A percentile compares a stretch with the other conserved stretches of the same genome.
Evolutionary conservation across 2,329 filamentous ascomycete genomes (phyloP).

Genomic region (Mycocentrospora acerina): DNA sequence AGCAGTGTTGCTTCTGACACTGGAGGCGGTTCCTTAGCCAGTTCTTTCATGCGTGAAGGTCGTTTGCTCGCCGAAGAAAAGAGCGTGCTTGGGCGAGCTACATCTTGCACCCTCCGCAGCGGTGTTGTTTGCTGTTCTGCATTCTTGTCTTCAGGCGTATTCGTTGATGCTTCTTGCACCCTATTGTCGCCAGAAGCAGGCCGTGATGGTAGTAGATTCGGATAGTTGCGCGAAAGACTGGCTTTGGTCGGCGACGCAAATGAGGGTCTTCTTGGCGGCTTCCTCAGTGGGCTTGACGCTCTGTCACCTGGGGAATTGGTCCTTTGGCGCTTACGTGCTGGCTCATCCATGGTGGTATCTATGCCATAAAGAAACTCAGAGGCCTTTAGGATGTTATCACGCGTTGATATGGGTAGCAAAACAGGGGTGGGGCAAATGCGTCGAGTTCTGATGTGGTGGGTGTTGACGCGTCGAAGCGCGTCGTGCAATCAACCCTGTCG

Average conservation of each 20-base stretch:
- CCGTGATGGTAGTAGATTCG: slow-evolving; percentile 27
- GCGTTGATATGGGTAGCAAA: slow-evolving; percentile 7
- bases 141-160: not conserved
- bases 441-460: slow-evolving; percentile 7
- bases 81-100: slow-evolving; percentile 21
- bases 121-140: slow-evolving; percentile 25
- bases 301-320: slow-evolving; percentile 30
- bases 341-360: slow-evolving; percentile 30
- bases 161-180: not conserved
- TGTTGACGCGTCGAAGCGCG: slow-evolving; percentile 33
- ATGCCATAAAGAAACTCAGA: not conserved
- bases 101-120: slow-evolving; percentile 22
- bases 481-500: slow-evolving; percentile 12
- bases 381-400: not conserved
- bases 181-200: slow-evolving; percentile 8
- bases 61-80: slow-evolving; percentile 38
- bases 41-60: slow-evolving; percentile 20
- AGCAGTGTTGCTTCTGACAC: slow-evolving; percentile 15
- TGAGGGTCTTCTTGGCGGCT: slow-evolving; percentile 38
- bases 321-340: slow-evolving; percentile 38
- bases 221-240: slow-evolving; percentile 43
- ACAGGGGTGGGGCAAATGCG: not conserved
- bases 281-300: slow-evolving; percentile 28
- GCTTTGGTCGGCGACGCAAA: slow-evolving; percentile 45
- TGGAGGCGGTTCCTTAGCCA: slow-evolving; percentile 16